A percentile compares a stretch with the other conserved stretches of the same genome.
Conservation (phyloP, 2,329 filamentous ascomycete genomes). For the Septoria petroselini region DNA sequence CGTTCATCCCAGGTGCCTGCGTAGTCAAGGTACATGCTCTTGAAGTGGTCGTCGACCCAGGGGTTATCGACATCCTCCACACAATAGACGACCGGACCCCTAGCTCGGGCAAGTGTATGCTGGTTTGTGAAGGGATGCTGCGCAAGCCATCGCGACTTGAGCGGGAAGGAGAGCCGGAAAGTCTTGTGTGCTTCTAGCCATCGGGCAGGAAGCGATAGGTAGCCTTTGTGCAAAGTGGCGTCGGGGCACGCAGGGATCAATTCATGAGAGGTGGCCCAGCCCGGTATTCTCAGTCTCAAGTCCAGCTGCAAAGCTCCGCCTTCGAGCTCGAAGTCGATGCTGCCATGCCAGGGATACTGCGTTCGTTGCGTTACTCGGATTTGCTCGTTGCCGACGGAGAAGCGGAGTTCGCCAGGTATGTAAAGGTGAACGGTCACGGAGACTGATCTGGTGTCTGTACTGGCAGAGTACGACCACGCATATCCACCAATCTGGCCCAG, state of each 20-base stretch:
- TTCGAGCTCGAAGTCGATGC: constrained; percentile 48
- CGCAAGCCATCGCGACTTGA: constrained; percentile 50
- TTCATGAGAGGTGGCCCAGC: constrained; percentile 46
- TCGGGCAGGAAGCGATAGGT: constrained; percentile 46
- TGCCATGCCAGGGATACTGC: constrained; percentile 58
- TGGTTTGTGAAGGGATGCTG: constrained; percentile 59
- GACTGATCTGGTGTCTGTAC: constrained; percentile 26
- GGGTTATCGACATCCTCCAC: constrained; percentile 58
- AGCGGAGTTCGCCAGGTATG: constrained; percentile 47
- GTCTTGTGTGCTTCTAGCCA: constrained; percentile 43
- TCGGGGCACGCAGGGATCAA: constrained; percentile 40
- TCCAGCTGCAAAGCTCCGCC: constrained; percentile 37
- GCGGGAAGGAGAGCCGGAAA: constrained; percentile 48
- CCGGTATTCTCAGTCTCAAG: constrained; percentile 54
- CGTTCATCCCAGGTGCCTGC: constrained; percentile 21
- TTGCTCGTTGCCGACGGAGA: constrained; percentile 38
- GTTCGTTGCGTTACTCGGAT: constrained; percentile 51
- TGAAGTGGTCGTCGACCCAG: constrained; percentile 58
- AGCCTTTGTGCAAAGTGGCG: constrained; percentile 47
- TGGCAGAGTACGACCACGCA: constrained; percentile 48
- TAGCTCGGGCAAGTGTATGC: constrained; percentile 52
- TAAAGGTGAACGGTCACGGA: constrained; percentile 57
- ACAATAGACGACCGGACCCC: constrained; percentile 61
- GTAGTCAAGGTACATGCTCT: constrained; percentile 26
- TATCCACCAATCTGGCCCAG: constrained; percentile 58